phyloP scores from a whole-genome alignment of 2,329 filamentous ascomycete species.

The Ambrosiella beaveri region DNA sequence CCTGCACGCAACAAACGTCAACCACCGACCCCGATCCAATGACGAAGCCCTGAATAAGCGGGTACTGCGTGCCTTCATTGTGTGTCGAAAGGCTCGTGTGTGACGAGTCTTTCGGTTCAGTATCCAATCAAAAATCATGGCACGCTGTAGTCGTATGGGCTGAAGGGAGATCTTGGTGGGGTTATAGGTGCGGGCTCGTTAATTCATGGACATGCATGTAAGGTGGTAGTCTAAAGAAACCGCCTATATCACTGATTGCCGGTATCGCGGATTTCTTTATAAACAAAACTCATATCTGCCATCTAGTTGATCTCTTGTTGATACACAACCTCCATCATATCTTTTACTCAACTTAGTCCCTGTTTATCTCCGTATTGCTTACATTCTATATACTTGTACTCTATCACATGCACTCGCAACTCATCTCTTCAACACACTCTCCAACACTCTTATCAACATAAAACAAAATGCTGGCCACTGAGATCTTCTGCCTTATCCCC shows the following conservation, averaged over 20 bases:
- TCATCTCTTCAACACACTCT: not conserved
- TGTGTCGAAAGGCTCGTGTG: not conserved
- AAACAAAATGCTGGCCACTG: constrained; percentile 10
- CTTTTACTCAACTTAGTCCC: not conserved
- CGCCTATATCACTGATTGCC: not conserved
- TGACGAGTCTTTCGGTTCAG: not conserved
- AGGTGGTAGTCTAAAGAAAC: not conserved
- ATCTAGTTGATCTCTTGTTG: not conserved
- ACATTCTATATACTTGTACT: not conserved
- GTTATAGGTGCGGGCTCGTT: not conserved
- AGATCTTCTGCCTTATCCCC: constrained; percentile 12
- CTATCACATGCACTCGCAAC: not conserved
- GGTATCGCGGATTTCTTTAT: not conserved
- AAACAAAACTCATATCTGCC: not conserved
- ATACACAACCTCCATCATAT: not conserved
- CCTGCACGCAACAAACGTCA: not conserved
- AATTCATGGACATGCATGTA: not conserved
- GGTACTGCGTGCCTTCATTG: not conserved
- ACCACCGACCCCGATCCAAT: not conserved
- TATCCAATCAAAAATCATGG: not conserved
- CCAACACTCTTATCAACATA: not conserved
- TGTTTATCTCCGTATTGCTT: not conserved
- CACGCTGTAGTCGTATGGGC: not conserved
- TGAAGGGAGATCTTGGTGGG: no score
- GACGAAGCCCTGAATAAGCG: not conserved